These are phyloP conservation scores for Cerioporus squamosus DNA, from an alignment of 1,284 basidiomycete species.

Conservation along the genomic window DNA sequence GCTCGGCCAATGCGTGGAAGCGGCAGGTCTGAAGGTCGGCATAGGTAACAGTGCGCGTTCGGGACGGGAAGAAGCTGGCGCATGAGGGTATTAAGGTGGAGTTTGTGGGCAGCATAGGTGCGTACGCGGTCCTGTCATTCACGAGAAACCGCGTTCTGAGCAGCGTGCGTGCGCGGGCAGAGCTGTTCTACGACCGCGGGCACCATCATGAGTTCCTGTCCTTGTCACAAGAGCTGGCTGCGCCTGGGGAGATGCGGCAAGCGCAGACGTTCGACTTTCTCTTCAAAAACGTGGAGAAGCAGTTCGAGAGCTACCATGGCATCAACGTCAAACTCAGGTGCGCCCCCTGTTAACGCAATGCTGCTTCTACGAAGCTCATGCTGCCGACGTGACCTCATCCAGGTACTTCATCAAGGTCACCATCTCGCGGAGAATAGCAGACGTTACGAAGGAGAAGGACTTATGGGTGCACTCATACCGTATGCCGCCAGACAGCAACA, in stretches of 20 bases:
- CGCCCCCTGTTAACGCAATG: not conserved
- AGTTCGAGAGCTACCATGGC: constrained; percentile 96
- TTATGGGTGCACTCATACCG: constrained; percentile 98
- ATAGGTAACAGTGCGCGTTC: constrained; percentile 86
- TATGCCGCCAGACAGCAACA: constrained; percentile 97
- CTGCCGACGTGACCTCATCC: not conserved
- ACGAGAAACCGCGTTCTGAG: not conserved
- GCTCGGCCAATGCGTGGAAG: not conserved
- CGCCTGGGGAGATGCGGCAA: constrained; percentile 93
- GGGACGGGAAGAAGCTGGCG: constrained; percentile 93
- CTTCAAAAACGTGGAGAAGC: constrained; percentile 99
- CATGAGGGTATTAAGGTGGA: constrained; percentile 99
- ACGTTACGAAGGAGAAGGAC: constrained; percentile 91
- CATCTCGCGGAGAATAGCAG: constrained; percentile 89
- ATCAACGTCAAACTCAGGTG: constrained; percentile 97
- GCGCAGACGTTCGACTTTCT: constrained; percentile 95
- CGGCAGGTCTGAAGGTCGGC: not conserved
- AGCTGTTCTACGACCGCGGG: constrained; percentile 95
- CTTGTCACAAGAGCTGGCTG: constrained; percentile 91
- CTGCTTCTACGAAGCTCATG: not conserved
- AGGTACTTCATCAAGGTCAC: constrained; percentile 96
- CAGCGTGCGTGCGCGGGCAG: constrained; percentile 43
- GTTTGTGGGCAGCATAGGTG: constrained; percentile 95
- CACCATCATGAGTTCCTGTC: constrained; percentile 99
- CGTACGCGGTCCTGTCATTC: constrained; percentile 29